Evolutionary conservation across 495 filamentous ascomycete species (phyloP).

Genomic region (Aspergillus avenaceus): DNA sequence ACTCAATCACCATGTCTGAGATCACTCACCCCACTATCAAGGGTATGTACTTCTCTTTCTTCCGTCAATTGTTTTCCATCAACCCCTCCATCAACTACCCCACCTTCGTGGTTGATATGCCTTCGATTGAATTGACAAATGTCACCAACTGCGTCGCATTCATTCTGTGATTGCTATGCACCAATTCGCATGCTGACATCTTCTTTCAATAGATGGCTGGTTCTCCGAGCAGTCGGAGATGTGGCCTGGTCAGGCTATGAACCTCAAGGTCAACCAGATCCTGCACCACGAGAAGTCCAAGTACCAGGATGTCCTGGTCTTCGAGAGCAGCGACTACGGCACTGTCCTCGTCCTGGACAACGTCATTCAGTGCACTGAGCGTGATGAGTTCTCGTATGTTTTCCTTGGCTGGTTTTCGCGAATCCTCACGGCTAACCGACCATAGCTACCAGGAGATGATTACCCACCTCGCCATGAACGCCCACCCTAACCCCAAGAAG

Average conservation of each 20-base stretch:
- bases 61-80: not conserved
- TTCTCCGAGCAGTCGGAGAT: constrained; percentile 96
- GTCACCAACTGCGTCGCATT: too few relatives aligned
- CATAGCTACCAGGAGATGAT: constrained; percentile 98
- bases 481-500: constrained; percentile 95
- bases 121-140: too few relatives aligned
- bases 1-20: constrained; percentile 46
- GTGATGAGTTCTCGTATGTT: constrained; percentile 87
- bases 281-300: constrained; percentile 98
- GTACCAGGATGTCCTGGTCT: constrained; percentile 98
- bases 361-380: constrained; percentile 97
- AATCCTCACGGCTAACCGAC: not conserved
- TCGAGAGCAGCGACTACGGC: constrained; percentile 94
- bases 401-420: not conserved
- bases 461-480: constrained; percentile 96
- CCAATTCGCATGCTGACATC: too few relatives aligned
- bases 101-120: constrained; percentile 7
- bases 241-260: constrained; percentile 99
- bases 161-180: too few relatives aligned
- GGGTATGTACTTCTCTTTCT: constrained; percentile 39
- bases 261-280: constrained; percentile 93
- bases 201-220: constrained; percentile 82
- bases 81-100: constrained; percentile 24
- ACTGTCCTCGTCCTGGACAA: constrained; percentile 98
- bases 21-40: constrained; percentile 58